Base-by-base conservation (phyloP, 345 rosid genomes). In the Melaleuca alternifolia region DNA sequence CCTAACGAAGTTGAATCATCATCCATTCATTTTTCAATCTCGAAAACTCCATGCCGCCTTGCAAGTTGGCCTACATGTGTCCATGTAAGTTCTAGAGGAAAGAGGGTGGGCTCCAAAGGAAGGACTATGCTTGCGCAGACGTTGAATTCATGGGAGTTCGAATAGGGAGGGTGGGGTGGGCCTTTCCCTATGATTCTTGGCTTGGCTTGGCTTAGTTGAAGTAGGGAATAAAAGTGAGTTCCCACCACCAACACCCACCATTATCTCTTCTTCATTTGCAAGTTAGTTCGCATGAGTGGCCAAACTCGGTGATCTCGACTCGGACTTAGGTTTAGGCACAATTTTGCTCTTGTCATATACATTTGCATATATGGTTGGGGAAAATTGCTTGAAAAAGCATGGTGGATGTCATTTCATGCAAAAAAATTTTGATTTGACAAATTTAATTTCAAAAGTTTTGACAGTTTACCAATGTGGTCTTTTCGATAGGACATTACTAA, bases 81-180 rank as follows among this genome's bases (percentile, higher is more conserved):
- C 33, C 18, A 28, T 3, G 71, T 12, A 6, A n/a, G n/a, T 59
- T 59, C 71, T n/a, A 59, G 71, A 59, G n/a, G n/a, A n/a, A n/a
- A n/a, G n/a, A n/a, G n/a, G 8, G 71, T n/a, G 71, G 71, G 33
- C 71, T 59, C 48, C 79, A 9, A 71, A 18, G 79, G 2, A 71
- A n/a, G 48, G 79, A 8, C 48, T 10, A 18, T 71, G 48, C 24
- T 71, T 71, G 2, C 18, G 79, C 46, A 71, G 10, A 37, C 33
- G 48, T 20, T 18, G 48, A 71, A 18, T 13, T 71, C 48, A 10
- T 71, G 48, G 79, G 48, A 20, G 81, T 10, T 33, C 26, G 26
- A 37, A 18, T 5, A 10, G 13, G 18, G 18, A 2, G 2, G 46
- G 11, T 33, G 48, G 0, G 48, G 0, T 26, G 0, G 48, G 79